phyloP scores from a whole-genome alignment of 2,329 filamentous ascomycete genomes.

The Neofusicoccum sp. region DNA sequence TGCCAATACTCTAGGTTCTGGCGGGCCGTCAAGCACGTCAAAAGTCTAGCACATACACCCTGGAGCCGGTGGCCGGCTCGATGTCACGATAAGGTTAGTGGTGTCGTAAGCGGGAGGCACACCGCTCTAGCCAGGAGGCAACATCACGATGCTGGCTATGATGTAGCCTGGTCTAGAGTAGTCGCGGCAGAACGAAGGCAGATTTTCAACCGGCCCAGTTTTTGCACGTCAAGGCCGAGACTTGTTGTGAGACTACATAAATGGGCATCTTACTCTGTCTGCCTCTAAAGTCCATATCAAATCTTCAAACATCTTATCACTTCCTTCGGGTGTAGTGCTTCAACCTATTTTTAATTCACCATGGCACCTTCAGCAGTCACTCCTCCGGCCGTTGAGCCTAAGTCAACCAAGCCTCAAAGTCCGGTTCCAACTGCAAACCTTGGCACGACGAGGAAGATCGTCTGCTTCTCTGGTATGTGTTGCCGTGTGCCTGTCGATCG shows the following conservation, averaged over 20 bases:
- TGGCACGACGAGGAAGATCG: slow-evolving; percentile 55
- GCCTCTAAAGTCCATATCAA: too few species aligned
- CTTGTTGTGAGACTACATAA: neutral
- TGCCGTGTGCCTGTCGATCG: slow-evolving; percentile 7
- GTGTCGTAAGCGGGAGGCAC: neutral
- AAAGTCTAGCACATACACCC: neutral
- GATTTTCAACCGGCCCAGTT: slow-evolving; percentile 3
- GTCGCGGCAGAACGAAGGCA: neutral
- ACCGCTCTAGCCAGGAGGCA: neutral
- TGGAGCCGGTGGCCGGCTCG: neutral
- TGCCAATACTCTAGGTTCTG: neutral
- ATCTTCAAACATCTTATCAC: too few species aligned
- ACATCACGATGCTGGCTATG: slow-evolving; percentile 8
- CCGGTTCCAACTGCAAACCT: slow-evolving; percentile 26
- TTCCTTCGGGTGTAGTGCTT: too few species aligned
- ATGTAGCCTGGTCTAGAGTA: neutral
- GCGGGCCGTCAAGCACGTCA: neutral
- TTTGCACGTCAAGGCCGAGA: neutral
- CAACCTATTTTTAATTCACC: too few species aligned
- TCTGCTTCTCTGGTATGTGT: slow-evolving; percentile 56
- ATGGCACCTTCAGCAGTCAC: slow-evolving; percentile 34
- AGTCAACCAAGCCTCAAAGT: slow-evolving; percentile 23
- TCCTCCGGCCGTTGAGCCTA: slow-evolving; percentile 28
- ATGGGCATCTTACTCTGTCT: too few species aligned
- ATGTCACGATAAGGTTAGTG: neutral